phyloP scores from a whole-genome alignment of 345 rosid genomes.

The Hibiscus syriacus region DNA sequence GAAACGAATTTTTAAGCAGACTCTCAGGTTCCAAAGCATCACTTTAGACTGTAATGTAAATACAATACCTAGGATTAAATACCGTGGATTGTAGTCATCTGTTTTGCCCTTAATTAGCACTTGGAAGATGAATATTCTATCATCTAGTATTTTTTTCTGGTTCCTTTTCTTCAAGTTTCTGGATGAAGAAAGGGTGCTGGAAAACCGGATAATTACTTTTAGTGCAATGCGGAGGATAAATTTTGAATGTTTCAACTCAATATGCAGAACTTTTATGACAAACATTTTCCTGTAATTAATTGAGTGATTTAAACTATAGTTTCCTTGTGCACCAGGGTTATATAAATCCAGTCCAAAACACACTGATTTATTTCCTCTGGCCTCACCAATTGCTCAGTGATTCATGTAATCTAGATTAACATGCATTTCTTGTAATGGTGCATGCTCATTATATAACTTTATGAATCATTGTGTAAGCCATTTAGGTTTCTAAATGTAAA shows the following conservation, averaged over 20 bases:
- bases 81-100: neutral
- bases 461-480: neutral
- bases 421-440: neutral
- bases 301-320: neutral
- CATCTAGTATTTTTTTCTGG: neutral
- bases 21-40: neutral
- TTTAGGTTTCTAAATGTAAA: neutral
- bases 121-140: neutral
- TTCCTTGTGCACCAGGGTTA: neutral
- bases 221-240: slow-evolving; percentile 1
- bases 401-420: neutral
- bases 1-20: neutral
- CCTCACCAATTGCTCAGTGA: neutral
- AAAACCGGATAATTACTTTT: neutral
- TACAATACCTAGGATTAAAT: neutral
- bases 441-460: neutral
- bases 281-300: neutral
- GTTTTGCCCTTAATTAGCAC: neutral
- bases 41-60: neutral
- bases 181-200: neutral
- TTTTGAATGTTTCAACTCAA: neutral
- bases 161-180: neutral
- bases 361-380: neutral
- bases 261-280: neutral
- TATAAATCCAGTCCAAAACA: neutral